These are phyloP conservation scores for Westerdykella aurantiaca DNA, from an alignment of 2,329 filamentous ascomycete genomes.

Conservation along the genomic window DNA sequence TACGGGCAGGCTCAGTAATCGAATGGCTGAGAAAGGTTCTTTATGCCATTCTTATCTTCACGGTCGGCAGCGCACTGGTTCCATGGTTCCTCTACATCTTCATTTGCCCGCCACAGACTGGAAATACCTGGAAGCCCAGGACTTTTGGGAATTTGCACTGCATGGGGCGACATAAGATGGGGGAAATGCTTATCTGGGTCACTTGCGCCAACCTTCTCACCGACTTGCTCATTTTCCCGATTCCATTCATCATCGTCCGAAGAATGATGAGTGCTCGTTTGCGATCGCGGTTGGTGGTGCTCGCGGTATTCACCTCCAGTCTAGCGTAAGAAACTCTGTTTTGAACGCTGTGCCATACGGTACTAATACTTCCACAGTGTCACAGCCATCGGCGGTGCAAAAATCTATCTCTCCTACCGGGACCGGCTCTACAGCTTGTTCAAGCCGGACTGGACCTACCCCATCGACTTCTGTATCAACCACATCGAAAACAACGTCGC, in stretches of 20 bases:
- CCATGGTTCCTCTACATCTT: conserved; percentile 38
- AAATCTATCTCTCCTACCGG: conserved; percentile 38
- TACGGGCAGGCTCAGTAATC: conserved; percentile 36
- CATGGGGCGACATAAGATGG: conserved; percentile 33
- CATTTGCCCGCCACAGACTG: conserved; percentile 35
- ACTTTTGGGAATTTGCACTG: conserved; percentile 38
- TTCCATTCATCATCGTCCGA: conserved; percentile 38
- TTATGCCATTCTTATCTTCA: conserved; percentile 35
- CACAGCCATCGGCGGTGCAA: conserved; percentile 36
- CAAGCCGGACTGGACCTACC: conserved; percentile 39
- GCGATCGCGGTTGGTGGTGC: conserved; percentile 34
- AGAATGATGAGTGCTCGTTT: conserved; percentile 38
- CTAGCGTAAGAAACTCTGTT: conserved; percentile 26
- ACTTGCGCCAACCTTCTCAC: conserved; percentile 40
- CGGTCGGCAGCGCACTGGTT: conserved; percentile 30
- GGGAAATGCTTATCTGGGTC: conserved; percentile 37
- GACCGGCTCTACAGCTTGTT: conserved; percentile 35
- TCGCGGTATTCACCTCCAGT: conserved; percentile 37
- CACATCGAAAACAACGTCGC: conserved; percentile 40
- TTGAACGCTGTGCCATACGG: not conserved
- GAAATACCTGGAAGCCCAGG: conserved; percentile 36
- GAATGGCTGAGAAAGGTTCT: conserved; percentile 34
- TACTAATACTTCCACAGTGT: conserved; percentile 22
- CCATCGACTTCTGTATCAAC: conserved; percentile 39
- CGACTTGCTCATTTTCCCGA: conserved; percentile 38